Percentiles rank a stretch among this genome's conserved stretches.
Conservation (phyloP, 306 rosid species). For the Leucaena leucocephala region DNA sequence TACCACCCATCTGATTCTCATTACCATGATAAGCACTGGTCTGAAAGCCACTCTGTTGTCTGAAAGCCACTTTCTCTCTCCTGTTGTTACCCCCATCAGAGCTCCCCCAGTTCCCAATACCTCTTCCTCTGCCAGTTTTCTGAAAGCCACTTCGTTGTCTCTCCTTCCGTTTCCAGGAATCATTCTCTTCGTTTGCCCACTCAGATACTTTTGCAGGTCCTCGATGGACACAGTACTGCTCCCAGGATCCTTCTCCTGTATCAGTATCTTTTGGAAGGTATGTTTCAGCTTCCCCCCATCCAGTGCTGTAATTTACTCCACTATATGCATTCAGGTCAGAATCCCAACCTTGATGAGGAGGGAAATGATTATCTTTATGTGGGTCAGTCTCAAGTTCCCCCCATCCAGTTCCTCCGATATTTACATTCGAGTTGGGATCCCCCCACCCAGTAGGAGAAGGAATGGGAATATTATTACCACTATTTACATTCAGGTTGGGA, state of each 20-base stretch:
- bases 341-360: conserved; percentile 21
- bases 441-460: not conserved
- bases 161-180: conserved; percentile 41
- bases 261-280: conserved; percentile 38
- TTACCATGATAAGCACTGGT: conserved; percentile 46
- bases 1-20: conserved; percentile 40
- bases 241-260: conserved; percentile 47
- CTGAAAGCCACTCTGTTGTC: not conserved
- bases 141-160: conserved; percentile 38
- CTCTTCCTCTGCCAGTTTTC: conserved; percentile 40
- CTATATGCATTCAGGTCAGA: not conserved
- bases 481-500: not conserved
- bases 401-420: conserved; percentile 23
- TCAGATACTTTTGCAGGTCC: conserved; percentile 38
- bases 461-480: conserved; percentile 17
- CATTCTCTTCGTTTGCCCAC: conserved; percentile 35
- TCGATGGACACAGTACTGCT: conserved; percentile 17
- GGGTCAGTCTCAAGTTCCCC: conserved; percentile 20
- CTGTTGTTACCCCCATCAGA: conserved; percentile 42
- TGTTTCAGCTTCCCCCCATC: conserved; percentile 39
- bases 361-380: conserved; percentile 10
- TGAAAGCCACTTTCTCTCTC: conserved; percentile 39
- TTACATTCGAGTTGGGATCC: conserved; percentile 23
- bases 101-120: conserved; percentile 44
- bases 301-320: not conserved